Base-by-base conservation (phyloP, 805 yeast genomes). In the Wickerhamiella bombiphila region DNA sequence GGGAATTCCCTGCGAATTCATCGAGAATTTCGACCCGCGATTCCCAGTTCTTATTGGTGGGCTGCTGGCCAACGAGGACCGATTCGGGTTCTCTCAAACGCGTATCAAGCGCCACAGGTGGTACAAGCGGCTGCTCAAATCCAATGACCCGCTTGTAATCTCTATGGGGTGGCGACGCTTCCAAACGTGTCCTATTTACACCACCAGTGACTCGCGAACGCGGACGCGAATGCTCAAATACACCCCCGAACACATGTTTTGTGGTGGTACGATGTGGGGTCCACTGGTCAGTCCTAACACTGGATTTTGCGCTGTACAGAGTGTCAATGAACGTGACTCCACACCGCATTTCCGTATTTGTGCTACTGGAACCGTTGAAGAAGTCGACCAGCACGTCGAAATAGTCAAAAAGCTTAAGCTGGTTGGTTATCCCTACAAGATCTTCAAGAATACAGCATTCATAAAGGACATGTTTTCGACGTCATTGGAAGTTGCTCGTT, bases 81-180 rank as follows among this genome's bases (percentile, higher is more conserved):
- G 93, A 53, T 88, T 86, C 55, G 99, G 98, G 4, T 78, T 80
- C 53, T 67, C 85, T 63, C 88, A 82, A 54, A 95, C 82, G 34
- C 74, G 97, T 63, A 74, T 91, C 43, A 85, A 95, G 73, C 76
- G 95, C 60, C 99, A 91, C 57, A 76, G 98, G 65, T 91, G 99
- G 99, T 96, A 91, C 61, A 88, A 85, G 56, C 85, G 85, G 68
- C 82, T 93, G 42, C 66, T 91, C 51, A 91, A 91, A 59, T 74
- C 96, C 7, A 93, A 83, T 54, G 99, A 91, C 61, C 98, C 99
- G 1, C 66, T 93, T 47, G 83, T 91, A 38, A 57, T 91, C 35
- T 88, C 97, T 0, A 62, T 91, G 31, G 99, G 99, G 28, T 91
- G 98, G 99, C 75, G 99, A 64, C 70, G 99, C 58, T 93, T 91